Evolutionary conservation across 495 filamentous ascomycete species (phyloP).

Genomic region (Penicillium cataractarum): DNA sequence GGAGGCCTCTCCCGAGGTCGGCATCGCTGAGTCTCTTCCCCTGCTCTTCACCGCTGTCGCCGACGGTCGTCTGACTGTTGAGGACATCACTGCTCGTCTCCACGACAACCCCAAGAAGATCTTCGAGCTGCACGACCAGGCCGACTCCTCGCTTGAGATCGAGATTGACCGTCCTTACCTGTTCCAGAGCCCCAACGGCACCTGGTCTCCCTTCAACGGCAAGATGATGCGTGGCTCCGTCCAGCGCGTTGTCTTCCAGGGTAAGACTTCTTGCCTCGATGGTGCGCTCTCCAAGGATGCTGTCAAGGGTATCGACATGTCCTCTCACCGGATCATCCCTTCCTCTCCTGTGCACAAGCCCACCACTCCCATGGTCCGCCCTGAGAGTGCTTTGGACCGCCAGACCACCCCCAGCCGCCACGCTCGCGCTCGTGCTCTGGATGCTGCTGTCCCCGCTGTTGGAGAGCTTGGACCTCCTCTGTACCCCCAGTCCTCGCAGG

Average conservation of each 20-base stretch:
- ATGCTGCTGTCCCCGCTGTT: slow-evolving; percentile 31
- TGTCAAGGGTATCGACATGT: slow-evolving; percentile 74
- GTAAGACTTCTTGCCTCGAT: slow-evolving; percentile 76
- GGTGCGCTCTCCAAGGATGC: slow-evolving; percentile 61
- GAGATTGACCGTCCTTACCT: slow-evolving; percentile 72
- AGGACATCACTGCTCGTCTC: slow-evolving; percentile 70
- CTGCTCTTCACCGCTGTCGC: slow-evolving; percentile 78
- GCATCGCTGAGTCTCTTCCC: slow-evolving; percentile 77
- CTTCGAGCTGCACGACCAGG: slow-evolving; percentile 84
- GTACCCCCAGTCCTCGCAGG: slow-evolving; percentile 45
- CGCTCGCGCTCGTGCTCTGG: slow-evolving; percentile 31
- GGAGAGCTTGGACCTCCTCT: slow-evolving; percentile 60
- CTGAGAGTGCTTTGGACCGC: slow-evolving; percentile 51
- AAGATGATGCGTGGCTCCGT: slow-evolving; percentile 73
- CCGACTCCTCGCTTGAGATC: slow-evolving; percentile 72
- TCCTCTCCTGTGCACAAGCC: slow-evolving; percentile 59
- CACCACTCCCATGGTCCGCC: slow-evolving; percentile 46
- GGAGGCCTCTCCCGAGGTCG: slow-evolving; percentile 60
- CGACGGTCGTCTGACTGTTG: slow-evolving; percentile 73
- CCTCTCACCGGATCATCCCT: slow-evolving; percentile 64
- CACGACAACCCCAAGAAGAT: slow-evolving; percentile 85
- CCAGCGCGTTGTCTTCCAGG: slow-evolving; percentile 78
- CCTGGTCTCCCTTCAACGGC: slow-evolving; percentile 78
- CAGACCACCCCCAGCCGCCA: slow-evolving; percentile 46
- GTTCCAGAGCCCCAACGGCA: slow-evolving; percentile 50